A percentile compares a stretch with the other conserved stretches of the same genome.
These are phyloP conservation scores for Salvia hispanica DNA, from an alignment of 257 asterid genomes.

Conservation along the genomic window DNA sequence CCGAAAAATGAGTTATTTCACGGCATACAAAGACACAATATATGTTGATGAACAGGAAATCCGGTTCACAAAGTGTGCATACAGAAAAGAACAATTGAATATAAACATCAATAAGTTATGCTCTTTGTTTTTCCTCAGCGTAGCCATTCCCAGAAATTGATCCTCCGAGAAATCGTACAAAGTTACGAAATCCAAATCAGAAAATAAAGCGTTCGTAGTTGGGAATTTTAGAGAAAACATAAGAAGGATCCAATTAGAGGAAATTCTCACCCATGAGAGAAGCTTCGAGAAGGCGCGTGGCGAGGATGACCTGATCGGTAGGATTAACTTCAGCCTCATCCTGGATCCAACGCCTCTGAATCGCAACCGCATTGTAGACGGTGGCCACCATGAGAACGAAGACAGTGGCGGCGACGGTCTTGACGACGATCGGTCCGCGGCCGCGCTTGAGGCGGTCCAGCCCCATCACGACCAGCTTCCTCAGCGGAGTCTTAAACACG, in stretches of 20 bases:
- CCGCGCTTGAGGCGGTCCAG: constrained; percentile 86
- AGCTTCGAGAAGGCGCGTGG: constrained; percentile 76
- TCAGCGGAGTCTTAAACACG: constrained; percentile 82
- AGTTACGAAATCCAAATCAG: neutral
- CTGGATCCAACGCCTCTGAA: constrained; percentile 63
- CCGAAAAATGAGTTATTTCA: neutral
- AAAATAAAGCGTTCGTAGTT: neutral
- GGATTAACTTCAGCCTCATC: constrained; percentile 68
- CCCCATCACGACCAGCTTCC: constrained; percentile 78
- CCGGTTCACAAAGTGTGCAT: neutral
- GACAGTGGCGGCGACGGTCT: constrained; percentile 63
- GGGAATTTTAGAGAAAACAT: constrained; percentile 15
- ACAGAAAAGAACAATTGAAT: neutral
- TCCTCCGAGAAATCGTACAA: constrained; percentile 1
- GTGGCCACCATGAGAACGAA: constrained; percentile 65
- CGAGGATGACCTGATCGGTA: constrained; percentile 81
- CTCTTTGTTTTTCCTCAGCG: neutral
- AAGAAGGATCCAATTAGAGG: neutral
- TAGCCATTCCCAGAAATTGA: constrained; percentile 4
- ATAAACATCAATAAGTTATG: neutral
- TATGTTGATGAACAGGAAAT: constrained; percentile 16
- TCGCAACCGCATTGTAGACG: constrained; percentile 57
- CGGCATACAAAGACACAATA: neutral
- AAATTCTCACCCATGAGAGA: constrained; percentile 75
- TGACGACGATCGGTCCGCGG: constrained; percentile 68